Conservation (phyloP, 768 basidiomycete genomes). For the Lyophyllum semitale region DNA sequence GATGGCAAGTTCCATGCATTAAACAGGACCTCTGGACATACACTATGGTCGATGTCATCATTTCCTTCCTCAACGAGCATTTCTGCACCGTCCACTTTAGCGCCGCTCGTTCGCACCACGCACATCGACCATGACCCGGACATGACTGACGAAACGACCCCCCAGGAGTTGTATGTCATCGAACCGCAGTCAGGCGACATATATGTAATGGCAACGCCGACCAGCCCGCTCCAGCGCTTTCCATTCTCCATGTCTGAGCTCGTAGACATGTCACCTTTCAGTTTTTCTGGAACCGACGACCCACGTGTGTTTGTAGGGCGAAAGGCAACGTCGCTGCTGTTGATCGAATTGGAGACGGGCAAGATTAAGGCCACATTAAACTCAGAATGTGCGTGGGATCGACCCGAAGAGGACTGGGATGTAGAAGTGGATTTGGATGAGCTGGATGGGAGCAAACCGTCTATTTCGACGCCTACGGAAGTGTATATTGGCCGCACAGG, state of each 20-base stretch:
- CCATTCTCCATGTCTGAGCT: conserved; percentile 92
- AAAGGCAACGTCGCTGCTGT: conserved; percentile 82
- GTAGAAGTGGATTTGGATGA: conserved; percentile 46
- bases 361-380: conserved; percentile 74
- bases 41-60: conserved; percentile 87
- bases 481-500: conserved; percentile 56
- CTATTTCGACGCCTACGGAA: conserved; percentile 39
- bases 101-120: conserved; percentile 73
- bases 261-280: conserved; percentile 89
- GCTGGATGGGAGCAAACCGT: conserved; percentile 44
- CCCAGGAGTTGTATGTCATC: conserved; percentile 85
- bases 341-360: conserved; percentile 80
- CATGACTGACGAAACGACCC: conserved; percentile 47
- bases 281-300: conserved; percentile 59
- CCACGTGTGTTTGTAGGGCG: conserved; percentile 83
- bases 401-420: conserved; percentile 48
- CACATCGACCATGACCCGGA: conserved; percentile 63
- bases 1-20: conserved; percentile 96
- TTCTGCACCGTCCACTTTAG: conserved; percentile 54
- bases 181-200: conserved; percentile 95
- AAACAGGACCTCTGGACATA: conserved; percentile 80
- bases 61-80: conserved; percentile 42
- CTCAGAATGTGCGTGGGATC: conserved; percentile 79
- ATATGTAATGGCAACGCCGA: conserved; percentile 76
- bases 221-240: conserved; percentile 78